Evolutionary conservation across 2,329 filamentous ascomycete species (phyloP), one percentile per base, ranked within the genome.

Genomic region (Fonsecaea nubica): DNA sequence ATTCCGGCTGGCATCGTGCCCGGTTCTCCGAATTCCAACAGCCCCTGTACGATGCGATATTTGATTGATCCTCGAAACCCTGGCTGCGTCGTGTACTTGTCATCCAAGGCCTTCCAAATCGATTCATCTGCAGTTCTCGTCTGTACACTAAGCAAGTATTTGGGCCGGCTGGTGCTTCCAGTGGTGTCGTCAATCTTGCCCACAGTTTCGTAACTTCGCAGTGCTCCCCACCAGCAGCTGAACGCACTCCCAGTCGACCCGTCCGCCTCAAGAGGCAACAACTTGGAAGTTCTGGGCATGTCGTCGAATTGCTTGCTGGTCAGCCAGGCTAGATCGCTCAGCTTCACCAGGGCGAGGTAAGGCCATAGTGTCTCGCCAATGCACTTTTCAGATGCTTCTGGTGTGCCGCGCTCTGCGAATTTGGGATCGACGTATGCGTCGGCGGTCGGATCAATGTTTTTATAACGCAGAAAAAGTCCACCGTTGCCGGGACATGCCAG

Each of bases 401-500:
- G 40, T 4, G 25, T 35, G 25, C n/a, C 13, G 13, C 59, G 45
- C 15, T 63, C 58, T 38, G 53, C 53, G 35, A 59, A 66, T 36
- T 63, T 64, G 7, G 63, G 58, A 15, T 40, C 45, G 5, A n/a
- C 59, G 48, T 53, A 54, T 12, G 32, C 2, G 33, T 53, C 45
- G 54, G 53, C 40, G 15, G 53, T 33, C 35, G 33, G 61, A 53
- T 56, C 42, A 9, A 61, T 42, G 40, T 66, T 66, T 40, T 63
- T 63, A 42, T 68, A 68, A 48, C 66, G 63, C 4, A 68, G 66
- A 52, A 66, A 63, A n/a, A 68, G 59, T 13, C 66, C 63, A 15
- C 63, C 66, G 52, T 66, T 66, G n/a, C 63, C 66, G 7, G 58
- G 59, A 52, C 63, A 63, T 32, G 32, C 56, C 42, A 68, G 56